Conservation (phyloP, 495 filamentous ascomycete species). For the Durotheca rogersii region DNA sequence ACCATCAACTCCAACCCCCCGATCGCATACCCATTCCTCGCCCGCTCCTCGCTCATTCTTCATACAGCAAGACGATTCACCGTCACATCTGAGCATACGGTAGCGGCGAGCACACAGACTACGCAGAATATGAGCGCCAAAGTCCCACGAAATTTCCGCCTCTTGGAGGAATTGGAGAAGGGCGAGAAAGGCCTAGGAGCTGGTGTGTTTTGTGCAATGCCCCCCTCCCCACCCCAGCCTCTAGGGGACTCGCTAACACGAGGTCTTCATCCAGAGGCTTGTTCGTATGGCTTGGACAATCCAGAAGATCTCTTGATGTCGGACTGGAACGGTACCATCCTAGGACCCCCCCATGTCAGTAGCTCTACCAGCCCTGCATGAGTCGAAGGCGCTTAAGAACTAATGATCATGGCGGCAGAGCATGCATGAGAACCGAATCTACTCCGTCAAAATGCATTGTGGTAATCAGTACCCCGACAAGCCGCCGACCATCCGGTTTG, state of each 20-base stretch:
- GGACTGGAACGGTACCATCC: slow-evolving; percentile 97
- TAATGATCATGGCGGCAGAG: slow-evolving; percentile 56
- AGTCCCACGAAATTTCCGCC: slow-evolving; percentile 90
- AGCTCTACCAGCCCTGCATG: too few relatives aligned
- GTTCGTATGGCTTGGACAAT: slow-evolving; percentile 93
- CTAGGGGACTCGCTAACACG: too few relatives aligned
- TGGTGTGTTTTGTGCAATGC: slow-evolving; percentile 54
- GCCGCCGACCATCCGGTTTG: slow-evolving; percentile 86
- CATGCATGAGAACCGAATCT: slow-evolving; percentile 96
- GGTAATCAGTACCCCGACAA: slow-evolving; percentile 84
- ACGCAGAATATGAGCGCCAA: slow-evolving; percentile 60
- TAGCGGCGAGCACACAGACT: not conserved
- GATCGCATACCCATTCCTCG: not conserved
- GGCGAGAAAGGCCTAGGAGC: slow-evolving; percentile 96
- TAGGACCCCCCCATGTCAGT: slow-evolving; percentile 92
- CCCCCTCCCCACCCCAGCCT: not conserved
- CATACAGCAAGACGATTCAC: too few relatives aligned
- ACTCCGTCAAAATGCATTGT: slow-evolving; percentile 96
- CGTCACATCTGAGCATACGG: too few relatives aligned
- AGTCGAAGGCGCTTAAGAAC: slow-evolving; percentile 8
- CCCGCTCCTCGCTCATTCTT: too few relatives aligned
- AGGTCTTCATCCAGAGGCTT: too few relatives aligned
- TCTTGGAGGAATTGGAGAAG: slow-evolving; percentile 97
- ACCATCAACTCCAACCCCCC: not conserved
- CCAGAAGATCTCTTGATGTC: slow-evolving; percentile 96